These are phyloP conservation scores for Pythium brachiatum DNA, from an alignment of 352 stramenopile genomes.

Conservation along the genomic window DNA sequence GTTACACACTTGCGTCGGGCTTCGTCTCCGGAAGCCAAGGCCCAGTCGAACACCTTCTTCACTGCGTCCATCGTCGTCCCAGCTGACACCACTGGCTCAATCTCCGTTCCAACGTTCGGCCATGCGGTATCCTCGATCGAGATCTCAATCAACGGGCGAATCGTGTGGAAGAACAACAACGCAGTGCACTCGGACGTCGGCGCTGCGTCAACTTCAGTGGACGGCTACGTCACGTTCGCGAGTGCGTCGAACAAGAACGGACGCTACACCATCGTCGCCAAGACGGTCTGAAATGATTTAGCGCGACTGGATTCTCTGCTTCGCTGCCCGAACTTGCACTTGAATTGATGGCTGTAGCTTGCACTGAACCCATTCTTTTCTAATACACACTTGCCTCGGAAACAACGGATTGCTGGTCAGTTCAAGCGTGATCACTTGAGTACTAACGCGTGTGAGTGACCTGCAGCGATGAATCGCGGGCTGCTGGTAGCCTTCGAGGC, in stretches of 20 bases:
- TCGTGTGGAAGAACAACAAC: conserved; percentile 28
- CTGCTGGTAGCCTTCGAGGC: background rate
- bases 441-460: conserved; percentile 12
- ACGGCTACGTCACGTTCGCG: background rate
- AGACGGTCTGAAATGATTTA: background rate
- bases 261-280: background rate
- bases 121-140: conserved; percentile 25
- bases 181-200: background rate
- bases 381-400: no score
- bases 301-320: no score
- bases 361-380: no score
- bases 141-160: conserved; percentile 32
- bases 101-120: conserved; percentile 33
- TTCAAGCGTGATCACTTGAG: background rate
- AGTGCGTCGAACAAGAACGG: background rate
- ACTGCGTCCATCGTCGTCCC: background rate
- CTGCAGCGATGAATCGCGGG: background rate
- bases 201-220: background rate
- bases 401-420: no score
- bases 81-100: conserved; percentile 5
- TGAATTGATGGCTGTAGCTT: no score
- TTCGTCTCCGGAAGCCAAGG: background rate
- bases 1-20: background rate
- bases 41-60: background rate
- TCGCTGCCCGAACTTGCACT: no score